Evolutionary conservation across 257 asterid species (phyloP), one percentile per base, ranked within the genome.

Genomic region (Verbena officinalis): DNA sequence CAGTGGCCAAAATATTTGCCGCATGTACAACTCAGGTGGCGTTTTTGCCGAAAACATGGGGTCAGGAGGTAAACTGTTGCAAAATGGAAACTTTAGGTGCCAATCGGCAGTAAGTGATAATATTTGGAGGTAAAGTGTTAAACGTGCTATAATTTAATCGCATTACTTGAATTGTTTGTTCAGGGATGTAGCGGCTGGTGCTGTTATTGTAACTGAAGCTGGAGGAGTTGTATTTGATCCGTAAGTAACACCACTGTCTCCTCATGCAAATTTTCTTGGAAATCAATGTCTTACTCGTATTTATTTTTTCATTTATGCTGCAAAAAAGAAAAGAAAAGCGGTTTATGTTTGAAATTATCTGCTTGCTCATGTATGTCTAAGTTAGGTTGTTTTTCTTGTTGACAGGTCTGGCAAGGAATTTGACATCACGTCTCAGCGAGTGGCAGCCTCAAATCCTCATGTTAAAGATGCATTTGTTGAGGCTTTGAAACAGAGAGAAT

Each of bases 151-250:
- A 7, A 30, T 30, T 7, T 30, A 30, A 30, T 30, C 21, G 23
- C 48, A 31, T 22, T 61, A 54, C 43, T 64, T 27, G 64, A 73
- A 39, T 0, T 55, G 45, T 68, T 11, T 45, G 20, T 64, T 31
- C 81, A 84, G 91, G 95, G 96, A 89, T 73, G 90, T 89, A 40
- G 95, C 96, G 0, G 95, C 87, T 13, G 96, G 93, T 46, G 91
- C 89, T 64, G 80, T 89, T 50, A 86, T 89, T 56, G 91, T 84
- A 21, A 80, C 68, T 64, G 95, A 86, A 78, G 95, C 93, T 55
- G 95, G 96, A 43, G 95, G 96, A 7, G 67, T 68, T 59, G 62
- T 89, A 45, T 89, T 81, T 76, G 95, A 89, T 78, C 91, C 91
- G 93, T 84, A 71, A 84, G 93, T 78, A 50, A 40, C 42, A 17